Evolutionary conservation across 257 asterid species (phyloP).

Genomic region (Nicotiana sylvestris): DNA sequence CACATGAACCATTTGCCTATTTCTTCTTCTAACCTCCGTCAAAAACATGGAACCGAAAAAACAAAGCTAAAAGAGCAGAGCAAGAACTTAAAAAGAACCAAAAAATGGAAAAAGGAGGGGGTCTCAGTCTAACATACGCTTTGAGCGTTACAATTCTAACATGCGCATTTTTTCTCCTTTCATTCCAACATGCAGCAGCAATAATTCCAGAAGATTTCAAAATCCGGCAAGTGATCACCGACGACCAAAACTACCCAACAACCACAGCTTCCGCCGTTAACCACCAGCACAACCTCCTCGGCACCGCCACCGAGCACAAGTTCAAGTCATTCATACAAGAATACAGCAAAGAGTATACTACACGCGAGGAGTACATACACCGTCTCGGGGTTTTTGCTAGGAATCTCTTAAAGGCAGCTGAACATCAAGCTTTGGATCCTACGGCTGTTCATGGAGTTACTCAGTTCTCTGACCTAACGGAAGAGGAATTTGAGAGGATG

Average conservation of each 20-base stretch:
- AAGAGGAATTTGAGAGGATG: constrained; percentile 71
- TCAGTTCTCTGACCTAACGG: constrained; percentile 63
- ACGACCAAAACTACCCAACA: neutral
- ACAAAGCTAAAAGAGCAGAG: neutral
- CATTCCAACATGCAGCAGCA: neutral
- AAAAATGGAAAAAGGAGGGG: constrained; percentile 36
- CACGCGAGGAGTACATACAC: constrained; percentile 68
- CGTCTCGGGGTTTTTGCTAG: constrained; percentile 73
- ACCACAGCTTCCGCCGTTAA: constrained; percentile 5
- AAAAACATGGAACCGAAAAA: neutral
- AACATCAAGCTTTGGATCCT: constrained; percentile 90
- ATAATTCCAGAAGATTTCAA: constrained; percentile 22
- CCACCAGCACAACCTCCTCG: constrained; percentile 41
- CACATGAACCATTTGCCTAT: neutral
- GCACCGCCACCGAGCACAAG: constrained; percentile 55
- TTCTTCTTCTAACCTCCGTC: neutral
- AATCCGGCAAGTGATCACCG: constrained; percentile 68
- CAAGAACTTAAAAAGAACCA: neutral
- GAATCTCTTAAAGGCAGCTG: constrained; percentile 68
- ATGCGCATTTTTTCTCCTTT: constrained; percentile 30
- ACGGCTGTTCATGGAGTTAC: constrained; percentile 83
- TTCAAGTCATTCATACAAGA: constrained; percentile 59
- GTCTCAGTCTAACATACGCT: constrained; percentile 39
- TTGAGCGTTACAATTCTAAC: constrained; percentile 32
- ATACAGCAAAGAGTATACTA: constrained; percentile 51